A percentile compares a stretch with the other conserved stretches of the same genome.
phyloP scores from a whole-genome alignment of 140 eudicot species.

The Stevia rebaudiana region DNA sequence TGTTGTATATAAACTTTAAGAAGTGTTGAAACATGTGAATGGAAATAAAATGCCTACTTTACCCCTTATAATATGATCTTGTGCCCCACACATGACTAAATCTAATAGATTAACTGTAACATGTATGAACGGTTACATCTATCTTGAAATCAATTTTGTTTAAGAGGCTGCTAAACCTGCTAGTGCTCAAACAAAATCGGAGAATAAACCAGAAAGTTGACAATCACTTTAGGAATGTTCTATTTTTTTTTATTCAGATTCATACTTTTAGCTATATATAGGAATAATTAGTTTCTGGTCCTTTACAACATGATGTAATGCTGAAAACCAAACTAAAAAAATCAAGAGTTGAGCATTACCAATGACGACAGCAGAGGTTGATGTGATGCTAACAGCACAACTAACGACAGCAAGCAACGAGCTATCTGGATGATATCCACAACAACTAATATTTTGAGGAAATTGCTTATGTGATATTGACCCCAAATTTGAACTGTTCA shows the following conservation, averaged over 20 bases:
- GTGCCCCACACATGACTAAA: neutral
- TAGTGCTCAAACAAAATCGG: constrained; percentile 10
- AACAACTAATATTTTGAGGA: constrained; percentile 54
- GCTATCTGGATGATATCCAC: constrained; percentile 54
- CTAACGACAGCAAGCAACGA: constrained; percentile 64
- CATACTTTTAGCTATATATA: neutral
- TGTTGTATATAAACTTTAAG: neutral
- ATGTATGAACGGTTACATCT: neutral
- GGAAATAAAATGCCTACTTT: constrained; percentile 4
- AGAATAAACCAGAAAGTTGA: constrained; percentile 2
- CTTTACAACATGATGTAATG: constrained; percentile 11
- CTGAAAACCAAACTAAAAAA: neutral
- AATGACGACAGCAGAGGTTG: constrained; percentile 27
- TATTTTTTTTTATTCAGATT: constrained; percentile 3
- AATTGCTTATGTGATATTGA: constrained; percentile 41
- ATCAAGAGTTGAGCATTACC: constrained; percentile 39
- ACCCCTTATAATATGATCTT: neutral
- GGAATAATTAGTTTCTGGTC: neutral
- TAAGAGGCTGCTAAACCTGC: neutral
- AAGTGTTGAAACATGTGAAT: neutral
- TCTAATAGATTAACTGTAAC: constrained; percentile 3
- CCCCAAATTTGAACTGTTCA: constrained; percentile 31
- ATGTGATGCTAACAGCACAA: constrained; percentile 40
- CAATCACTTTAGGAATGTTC: neutral
- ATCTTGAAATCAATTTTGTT: constrained; percentile 10